Base-by-base conservation (phyloP, 129 eudicot species). In the Scalesia atractyloides region DNA sequence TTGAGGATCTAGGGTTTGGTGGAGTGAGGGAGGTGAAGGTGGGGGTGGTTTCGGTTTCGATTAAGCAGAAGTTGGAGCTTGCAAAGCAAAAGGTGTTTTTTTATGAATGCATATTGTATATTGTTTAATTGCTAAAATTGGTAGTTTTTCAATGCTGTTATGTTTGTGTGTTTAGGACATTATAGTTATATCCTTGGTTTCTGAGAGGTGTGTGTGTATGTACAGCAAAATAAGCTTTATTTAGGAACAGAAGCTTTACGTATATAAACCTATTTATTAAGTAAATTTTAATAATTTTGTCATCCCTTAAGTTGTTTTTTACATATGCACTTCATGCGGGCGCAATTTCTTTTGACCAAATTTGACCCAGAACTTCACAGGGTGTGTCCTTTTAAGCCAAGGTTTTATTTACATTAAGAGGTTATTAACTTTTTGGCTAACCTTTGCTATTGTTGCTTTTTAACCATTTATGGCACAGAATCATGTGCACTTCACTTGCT, bases 1-100 rank as follows among this genome's bases (percentile, higher is more conserved):
- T 90, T 73, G 97, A 88, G 80, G 97, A 94, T 83, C 81, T 94
- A 5, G 99, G 97, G 16, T 82, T 94, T 53, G 80, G 51, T 77
- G 70, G 74, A 48, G 24, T 79, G 60, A 82, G 66, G 73, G 97
- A 84, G 43, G 91, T 80, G 79, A 81, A 80, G 76, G 58, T 79
- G 57, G 98, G 96, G 78, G 61, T 30, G 34, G 3, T 30, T 79
- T 86, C 86, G 86, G 11, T 83, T 83, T 90, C 99, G 0, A 88
- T 94, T 79, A 76, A 84, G 33, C 94, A 94, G 75, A 86, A 77
- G 74, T 10, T 94, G 77, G 72, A 69, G 82, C 60, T 76, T 7
- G 44, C 89, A 33, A 88, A 90, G 60, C 83, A 80, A 62, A 88
- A 87, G 99, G 99, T 90, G 37, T n/a, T n/a, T n/a, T n/a, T n/a